Base-by-base conservation (phyloP, 2,329 filamentous ascomycete genomes). In the Akanthomyces lecanii region DNA sequence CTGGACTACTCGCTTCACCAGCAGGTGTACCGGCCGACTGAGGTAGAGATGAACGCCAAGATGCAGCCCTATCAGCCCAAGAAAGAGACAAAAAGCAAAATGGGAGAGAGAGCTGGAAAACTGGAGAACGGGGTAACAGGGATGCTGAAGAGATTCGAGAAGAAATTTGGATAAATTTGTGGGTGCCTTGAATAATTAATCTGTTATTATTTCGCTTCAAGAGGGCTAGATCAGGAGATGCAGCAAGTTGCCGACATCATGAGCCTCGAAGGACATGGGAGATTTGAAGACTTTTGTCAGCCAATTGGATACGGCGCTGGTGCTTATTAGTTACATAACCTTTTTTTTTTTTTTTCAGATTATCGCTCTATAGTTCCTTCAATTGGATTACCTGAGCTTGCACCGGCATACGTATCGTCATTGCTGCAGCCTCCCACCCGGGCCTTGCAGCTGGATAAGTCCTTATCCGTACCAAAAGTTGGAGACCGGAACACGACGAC, bases 141-240 rank as follows among this genome's bases (percentile, higher is more conserved):
- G 7, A 88, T 92, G 79, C 74, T 92, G 67, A 91, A 89, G 82
- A 91, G 88, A 77, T 82, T 92, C 74, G 89, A 92, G 78, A 91
- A 90, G 85, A 89, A 86, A 72, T 87, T 89, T 75, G 82, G 81
- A 0, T 86, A 63, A 60, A 5, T 16, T 40, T 16, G 8, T 42
- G 18, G 5, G n/a, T 44, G 38, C 16, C 4, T 11, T 18, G 4
- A n/a, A 21, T 38, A 16, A 36, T 54, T 1, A n/a, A 10, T 54
- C 23, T 28, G 18, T 18, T 36, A 36, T 30, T 5, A 10, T 38
- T 52, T 48, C 16, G 7, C 16, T 45, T 45, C 18, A 5, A 21
- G 8, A 3, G 16, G 16, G 42, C 21, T 45, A 2, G n/a, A 45
- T 45, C 8, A n/a, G 21, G 11, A 54, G 36, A 40, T 40, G 4